A percentile compares a stretch with the other conserved stretches of the same genome.
Evolutionary conservation across 805 yeast genomes (phyloP).

Genomic region (Metschnikowia gelsemii): DNA sequence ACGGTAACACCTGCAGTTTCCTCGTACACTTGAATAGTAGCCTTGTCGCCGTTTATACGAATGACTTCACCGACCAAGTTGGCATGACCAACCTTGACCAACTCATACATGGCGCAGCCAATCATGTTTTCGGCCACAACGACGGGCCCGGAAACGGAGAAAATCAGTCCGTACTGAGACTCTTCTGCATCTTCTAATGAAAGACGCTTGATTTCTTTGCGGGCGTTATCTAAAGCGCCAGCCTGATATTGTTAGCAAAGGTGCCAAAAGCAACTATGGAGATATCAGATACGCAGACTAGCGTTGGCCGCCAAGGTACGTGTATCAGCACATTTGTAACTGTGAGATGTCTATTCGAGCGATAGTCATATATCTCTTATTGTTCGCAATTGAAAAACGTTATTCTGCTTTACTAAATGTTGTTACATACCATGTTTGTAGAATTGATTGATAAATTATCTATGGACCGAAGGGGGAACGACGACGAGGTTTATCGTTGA

Average conservation of each 20-base stretch:
- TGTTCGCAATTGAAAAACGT: no score
- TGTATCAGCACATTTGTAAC: no score
- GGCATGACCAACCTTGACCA: slow-evolving; percentile 97
- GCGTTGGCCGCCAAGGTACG: no score
- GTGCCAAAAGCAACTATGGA: no score
- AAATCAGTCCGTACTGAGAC: slow-evolving; percentile 81
- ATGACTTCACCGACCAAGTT: slow-evolving; percentile 97
- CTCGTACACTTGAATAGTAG: slow-evolving; percentile 98
- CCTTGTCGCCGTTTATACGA: slow-evolving; percentile 94
- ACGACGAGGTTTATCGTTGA: slow-evolving; percentile 10
- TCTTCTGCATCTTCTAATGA: slow-evolving; percentile 71
- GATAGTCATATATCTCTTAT: no score
- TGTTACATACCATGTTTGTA: slow-evolving; percentile 13
- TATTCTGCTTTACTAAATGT: background rate
- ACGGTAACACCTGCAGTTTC: slow-evolving; percentile 99
- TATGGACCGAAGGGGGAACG: background rate
- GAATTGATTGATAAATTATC: background rate
- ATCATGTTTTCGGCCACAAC: slow-evolving; percentile 97
- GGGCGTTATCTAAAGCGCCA: slow-evolving; percentile 96
- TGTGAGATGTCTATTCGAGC: no score
- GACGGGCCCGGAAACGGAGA: slow-evolving; percentile 97
- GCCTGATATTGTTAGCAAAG: slow-evolving; percentile 52
- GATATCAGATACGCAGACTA: no score
- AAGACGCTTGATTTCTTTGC: slow-evolving; percentile 85
- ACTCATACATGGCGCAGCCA: slow-evolving; percentile 99